Base-by-base conservation (phyloP, 2,329 filamentous ascomycete genomes). In the Aspergillus fumigatiaffinis region DNA sequence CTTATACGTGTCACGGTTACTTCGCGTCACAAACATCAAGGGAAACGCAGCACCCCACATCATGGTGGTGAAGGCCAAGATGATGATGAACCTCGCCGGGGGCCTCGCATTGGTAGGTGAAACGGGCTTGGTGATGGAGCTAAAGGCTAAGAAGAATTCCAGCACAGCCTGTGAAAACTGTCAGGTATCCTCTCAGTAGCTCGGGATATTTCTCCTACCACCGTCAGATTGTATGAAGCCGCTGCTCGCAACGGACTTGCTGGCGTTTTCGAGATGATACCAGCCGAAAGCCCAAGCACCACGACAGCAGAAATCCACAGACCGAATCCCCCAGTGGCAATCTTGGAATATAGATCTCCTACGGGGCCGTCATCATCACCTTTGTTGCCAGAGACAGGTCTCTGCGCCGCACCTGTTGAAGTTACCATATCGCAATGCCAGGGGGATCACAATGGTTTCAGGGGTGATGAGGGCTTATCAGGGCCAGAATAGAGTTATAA, bases 21-120 rank as follows among this genome's bases (percentile, higher is more conserved):
- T 42, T 17, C 38, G 38, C 38, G 9, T 42, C 38, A 56, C 28
- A 42, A 56, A 56, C 41, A 56, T 56, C n/a, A 56, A 17, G 8
- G 50, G 28, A 17, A 56, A 56, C 7, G 54, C 50, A 17, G 44
- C 50, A 7, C 10, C 50, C 54, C 54, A 56, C 4, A 50, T 28
- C 12, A 56, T 50, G 4, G 54, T 52, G 12, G 41, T 48, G 14
- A 51, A 14, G 3, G 20, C 41, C 14, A 52, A 28, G 17, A 47
- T 32, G 17, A 42, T n/a, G 14, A 46, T 52, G 17, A 42, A 26
- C 7, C 10, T 20, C 9, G 48, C 38, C 5, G 21, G n/a, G 20
- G 54, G 50, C 20, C 54, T 23, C 21, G 50, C 28, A 49, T 56
- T 50, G 10, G 54, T 52, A 25, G 21, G 20, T 3, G 54, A 52